Evolutionary conservation across 208 protist species (phyloP).

Genomic region (Kentomonas sorsogonicus): DNA sequence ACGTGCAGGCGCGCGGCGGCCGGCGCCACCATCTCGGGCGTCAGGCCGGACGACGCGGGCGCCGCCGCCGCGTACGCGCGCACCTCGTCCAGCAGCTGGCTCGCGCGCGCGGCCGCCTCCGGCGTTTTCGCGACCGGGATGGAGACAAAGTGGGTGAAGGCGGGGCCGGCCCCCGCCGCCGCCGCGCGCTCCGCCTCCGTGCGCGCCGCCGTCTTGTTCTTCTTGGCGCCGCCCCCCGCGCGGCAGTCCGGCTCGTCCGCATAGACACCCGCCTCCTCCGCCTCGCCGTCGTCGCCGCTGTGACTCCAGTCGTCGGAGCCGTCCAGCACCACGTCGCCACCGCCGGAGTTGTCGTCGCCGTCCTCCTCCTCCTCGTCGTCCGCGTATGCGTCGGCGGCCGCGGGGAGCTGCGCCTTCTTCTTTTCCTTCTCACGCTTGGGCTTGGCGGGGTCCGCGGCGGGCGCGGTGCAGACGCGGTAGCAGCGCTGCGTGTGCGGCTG

Average conservation of each 20-base stretch:
- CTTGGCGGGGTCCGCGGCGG: constrained; percentile 2
- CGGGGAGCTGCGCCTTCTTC: background rate
- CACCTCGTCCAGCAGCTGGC: constrained; percentile 24
- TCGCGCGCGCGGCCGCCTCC: constrained; percentile 17
- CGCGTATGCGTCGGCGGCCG: constrained; percentile 1
- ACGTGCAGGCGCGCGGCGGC: constrained; percentile 48
- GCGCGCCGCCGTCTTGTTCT: background rate
- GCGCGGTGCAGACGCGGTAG: constrained; percentile 36
- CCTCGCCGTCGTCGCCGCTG: background rate
- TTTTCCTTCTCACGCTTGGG: background rate
- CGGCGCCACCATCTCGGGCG: constrained; percentile 24
- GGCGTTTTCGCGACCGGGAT: constrained; percentile 61
- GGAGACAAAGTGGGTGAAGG: constrained; percentile 81
- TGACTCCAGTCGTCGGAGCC: background rate
- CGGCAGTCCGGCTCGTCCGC: constrained; percentile 15
- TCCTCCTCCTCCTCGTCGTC: constrained; percentile 14
- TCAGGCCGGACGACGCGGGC: background rate
- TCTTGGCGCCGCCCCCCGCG: constrained; percentile 1
- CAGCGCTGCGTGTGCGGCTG: constrained; percentile 20
- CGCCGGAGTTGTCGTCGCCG: background rate
- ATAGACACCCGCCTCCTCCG: background rate
- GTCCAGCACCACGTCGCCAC: background rate
- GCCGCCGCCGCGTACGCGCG: constrained; percentile 11
- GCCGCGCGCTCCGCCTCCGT: constrained; percentile 13
- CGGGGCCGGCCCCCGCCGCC: constrained; percentile 10